Base-by-base conservation (phyloP, 2,329 filamentous ascomycete genomes). In the Hirsutella rhossiliensis region DNA sequence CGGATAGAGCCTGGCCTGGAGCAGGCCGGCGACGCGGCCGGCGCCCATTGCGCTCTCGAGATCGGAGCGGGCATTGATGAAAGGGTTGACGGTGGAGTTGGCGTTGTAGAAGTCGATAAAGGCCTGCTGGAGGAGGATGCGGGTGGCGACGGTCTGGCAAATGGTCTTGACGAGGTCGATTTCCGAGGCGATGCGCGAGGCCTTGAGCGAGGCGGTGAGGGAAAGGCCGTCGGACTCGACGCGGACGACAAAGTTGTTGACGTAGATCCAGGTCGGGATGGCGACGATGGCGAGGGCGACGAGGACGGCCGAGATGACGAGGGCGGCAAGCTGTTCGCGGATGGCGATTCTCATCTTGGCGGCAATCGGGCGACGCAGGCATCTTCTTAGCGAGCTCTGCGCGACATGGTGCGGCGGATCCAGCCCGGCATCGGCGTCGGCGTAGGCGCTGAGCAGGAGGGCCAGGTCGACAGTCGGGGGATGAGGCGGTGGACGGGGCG, bases 151-250 rank as follows among this genome's bases (percentile, higher is more conserved):
- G 43, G 83, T 82, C 44, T 73, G 71, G 56, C 81, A 84, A 47
- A 80, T 82, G 28, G 84, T 84, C 64, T 88, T 78, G 52, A 94
- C 78, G 42, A 95, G 73, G 42, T 86, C 72, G 44, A 96, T 75
- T 57, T 87, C 84, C 43, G 86, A 82, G 6, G 83, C 72, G 49
- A 96, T 74, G 57, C 90, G 83, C 28, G 84, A 80, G 18, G 88
- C 83, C 62, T 95, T 95, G 57, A 95, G 78, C 3, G 84, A 88
- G 7, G 89, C 89, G 1, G 87, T 87, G 48, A 95, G 71, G 20
- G 80, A 69, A 40, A 96, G 76, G 42, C 81, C 76, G 42, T 76
- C 71, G 12, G 76, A 64, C 58, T 73, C 67, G 51, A 78, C 68
- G 42, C 63, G 57, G 51, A 67, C 51, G 48, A 77, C 73, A 53